Conservation (phyloP, 179 eudicot genomes). For the Silene noctiflora region DNA sequence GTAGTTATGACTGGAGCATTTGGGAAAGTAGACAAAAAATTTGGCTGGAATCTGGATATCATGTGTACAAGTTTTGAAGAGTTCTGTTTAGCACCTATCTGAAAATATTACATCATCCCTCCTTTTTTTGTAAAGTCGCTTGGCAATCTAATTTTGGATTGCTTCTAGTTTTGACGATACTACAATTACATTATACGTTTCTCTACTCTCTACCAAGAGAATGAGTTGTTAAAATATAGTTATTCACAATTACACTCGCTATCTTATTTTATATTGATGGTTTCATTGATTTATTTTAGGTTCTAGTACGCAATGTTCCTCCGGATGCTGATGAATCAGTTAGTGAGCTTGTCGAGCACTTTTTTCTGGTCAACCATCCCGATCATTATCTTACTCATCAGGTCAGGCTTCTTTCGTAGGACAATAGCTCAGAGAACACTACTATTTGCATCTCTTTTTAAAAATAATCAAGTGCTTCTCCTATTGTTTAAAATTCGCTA, state of each 20-base stretch:
- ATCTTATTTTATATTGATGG: conserved; percentile 21
- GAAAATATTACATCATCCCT: neutral
- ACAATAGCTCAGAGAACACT: neutral
- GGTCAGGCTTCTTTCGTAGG: conserved; percentile 39
- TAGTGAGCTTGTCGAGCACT: conserved; percentile 90
- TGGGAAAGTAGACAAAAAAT: neutral
- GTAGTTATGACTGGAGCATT: neutral
- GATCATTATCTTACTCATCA: conserved; percentile 88
- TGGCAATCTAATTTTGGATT: neutral
- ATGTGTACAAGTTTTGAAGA: neutral
- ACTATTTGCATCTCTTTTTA: neutral
- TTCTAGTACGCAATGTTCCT: conserved; percentile 83
- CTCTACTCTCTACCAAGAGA: neutral
- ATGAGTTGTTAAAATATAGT: neutral
- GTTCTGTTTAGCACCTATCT: neutral
- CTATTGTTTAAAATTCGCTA: conserved; percentile 9
- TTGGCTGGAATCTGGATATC: neutral
- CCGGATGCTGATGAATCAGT: conserved; percentile 85
- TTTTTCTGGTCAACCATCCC: conserved; percentile 94
- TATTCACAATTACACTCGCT: neutral
- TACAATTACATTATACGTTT: neutral
- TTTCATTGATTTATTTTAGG: conserved; percentile 40
- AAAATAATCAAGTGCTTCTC: neutral
- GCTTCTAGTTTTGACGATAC: neutral
- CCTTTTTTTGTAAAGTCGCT: neutral